These are phyloP conservation scores for Nigrospora osmanthi DNA, from an alignment of 2,329 filamentous ascomycete genomes.

Conservation along the genomic window DNA sequence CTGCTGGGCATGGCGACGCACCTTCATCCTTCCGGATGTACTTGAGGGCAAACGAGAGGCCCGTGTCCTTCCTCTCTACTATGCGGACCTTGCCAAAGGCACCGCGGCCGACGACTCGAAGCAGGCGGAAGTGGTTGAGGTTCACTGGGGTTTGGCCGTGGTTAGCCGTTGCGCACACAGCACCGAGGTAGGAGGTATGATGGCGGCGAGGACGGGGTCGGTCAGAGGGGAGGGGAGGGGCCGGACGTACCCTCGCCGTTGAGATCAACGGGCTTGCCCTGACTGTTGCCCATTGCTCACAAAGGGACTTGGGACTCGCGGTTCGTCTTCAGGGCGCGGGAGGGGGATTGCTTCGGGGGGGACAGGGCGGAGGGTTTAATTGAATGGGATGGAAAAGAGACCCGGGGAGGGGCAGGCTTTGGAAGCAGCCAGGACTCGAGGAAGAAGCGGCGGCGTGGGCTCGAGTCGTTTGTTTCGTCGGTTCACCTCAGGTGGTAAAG, in stretches of 20 bases:
- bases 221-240: conserved; percentile 8
- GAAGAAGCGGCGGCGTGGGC: too few species aligned
- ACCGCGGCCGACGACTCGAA: conserved; percentile 93
- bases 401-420: too few species aligned
- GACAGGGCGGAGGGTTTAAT: conserved; percentile 1
- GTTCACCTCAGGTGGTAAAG: too few species aligned
- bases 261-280: conserved; percentile 87
- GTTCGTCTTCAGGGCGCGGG: neutral
- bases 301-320: conserved; percentile 2
- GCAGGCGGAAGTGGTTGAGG: conserved; percentile 91
- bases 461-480: too few species aligned
- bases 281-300: conserved; percentile 76
- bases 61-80: conserved; percentile 94
- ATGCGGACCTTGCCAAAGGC: conserved; percentile 99
- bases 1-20: conserved; percentile 29
- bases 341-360: neutral
- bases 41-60: conserved; percentile 89
- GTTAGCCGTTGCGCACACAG: conserved; percentile 12
- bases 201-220: conserved; percentile 2
- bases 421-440: too few species aligned
- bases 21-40: conserved; percentile 99
- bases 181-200: conserved; percentile 4
- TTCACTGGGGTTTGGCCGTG: conserved; percentile 55
- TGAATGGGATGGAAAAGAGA: too few species aligned
- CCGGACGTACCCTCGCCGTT: conserved; percentile 78